Conservation (phyloP, 148 eudicot species). For the Rhododendron simsii region DNA sequence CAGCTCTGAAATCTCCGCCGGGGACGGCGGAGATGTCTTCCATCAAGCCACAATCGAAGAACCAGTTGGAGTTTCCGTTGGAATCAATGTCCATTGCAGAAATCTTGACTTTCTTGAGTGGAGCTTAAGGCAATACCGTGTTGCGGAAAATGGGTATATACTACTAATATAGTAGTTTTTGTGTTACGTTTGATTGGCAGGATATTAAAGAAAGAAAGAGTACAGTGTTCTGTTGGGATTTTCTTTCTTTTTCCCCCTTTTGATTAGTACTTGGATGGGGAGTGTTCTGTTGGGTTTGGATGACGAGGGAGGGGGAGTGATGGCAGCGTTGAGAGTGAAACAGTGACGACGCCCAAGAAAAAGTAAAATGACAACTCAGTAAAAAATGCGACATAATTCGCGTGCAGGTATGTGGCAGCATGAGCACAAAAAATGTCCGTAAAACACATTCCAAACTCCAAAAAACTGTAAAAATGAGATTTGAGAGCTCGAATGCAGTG, state of each 20-base stretch:
- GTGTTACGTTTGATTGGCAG: neutral
- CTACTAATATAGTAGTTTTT: too few species aligned
- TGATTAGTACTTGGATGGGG: neutral
- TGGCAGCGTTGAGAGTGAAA: neutral
- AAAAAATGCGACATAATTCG: too few species aligned
- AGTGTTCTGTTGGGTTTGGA: neutral
- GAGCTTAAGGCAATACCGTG: neutral
- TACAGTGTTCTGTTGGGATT: neutral
- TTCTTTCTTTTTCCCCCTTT: neutral
- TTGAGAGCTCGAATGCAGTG: too few species aligned
- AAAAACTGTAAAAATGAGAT: too few species aligned
- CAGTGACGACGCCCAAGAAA: neutral
- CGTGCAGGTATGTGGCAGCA: too few species aligned
- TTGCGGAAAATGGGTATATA: neutral
- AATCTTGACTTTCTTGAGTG: neutral
- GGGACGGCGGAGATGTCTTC: conserved; percentile 21
- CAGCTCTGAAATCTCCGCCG: neutral
- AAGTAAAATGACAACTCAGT: too few species aligned
- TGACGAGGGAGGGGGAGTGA: conserved; percentile 2
- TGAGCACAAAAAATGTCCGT: too few species aligned
- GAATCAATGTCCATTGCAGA: conserved; percentile 24
- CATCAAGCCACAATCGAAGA: conserved; percentile 20
- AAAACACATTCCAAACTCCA: rapidly evolving
- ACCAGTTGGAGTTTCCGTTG: conserved; percentile 22
- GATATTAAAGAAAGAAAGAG: neutral